Percentiles rank a stretch among this genome's conserved stretches.
These are phyloP conservation scores for Trichoderma simmonsii DNA, from an alignment of 2,329 filamentous ascomycete species.

Conservation along the genomic window DNA sequence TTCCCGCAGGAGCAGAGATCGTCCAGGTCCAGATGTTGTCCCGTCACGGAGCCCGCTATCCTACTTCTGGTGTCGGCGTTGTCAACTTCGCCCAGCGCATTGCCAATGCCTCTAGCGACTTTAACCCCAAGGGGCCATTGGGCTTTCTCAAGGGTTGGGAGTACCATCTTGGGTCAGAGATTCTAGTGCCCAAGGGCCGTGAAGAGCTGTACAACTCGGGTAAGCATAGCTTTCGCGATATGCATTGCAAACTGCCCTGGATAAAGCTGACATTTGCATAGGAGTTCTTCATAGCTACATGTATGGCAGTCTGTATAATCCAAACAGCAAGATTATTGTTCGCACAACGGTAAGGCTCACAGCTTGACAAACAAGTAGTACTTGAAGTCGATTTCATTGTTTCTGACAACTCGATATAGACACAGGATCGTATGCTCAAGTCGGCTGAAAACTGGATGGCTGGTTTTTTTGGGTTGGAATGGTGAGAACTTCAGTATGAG, in stretches of 20 bases:
- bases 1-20: constrained; percentile 65
- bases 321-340: constrained; percentile 68
- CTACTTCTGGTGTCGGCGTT: constrained; percentile 58
- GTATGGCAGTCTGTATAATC: constrained; percentile 69
- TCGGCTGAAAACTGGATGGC: constrained; percentile 75
- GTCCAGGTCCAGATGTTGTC: constrained; percentile 69
- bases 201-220: constrained; percentile 69
- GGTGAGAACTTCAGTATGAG: constrained; percentile 36
- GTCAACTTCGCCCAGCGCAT: constrained; percentile 56
- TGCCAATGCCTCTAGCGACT: constrained; percentile 48
- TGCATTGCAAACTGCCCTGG: neutral
- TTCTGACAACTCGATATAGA: constrained; percentile 34
- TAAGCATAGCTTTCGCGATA: constrained; percentile 17
- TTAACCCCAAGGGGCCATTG: constrained; percentile 57
- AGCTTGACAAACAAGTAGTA: neutral
- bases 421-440: constrained; percentile 74
- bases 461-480: constrained; percentile 74
- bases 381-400: neutral
- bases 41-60: constrained; percentile 71
- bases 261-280: constrained; percentile 21
- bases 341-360: constrained; percentile 56
- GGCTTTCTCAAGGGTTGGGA: constrained; percentile 66
- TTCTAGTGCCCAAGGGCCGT: constrained; percentile 68
- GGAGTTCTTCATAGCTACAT: constrained; percentile 70
- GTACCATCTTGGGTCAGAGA: constrained; percentile 67